Conservation (phyloP, 768 basidiomycete genomes). For the Mycena metata region DNA sequence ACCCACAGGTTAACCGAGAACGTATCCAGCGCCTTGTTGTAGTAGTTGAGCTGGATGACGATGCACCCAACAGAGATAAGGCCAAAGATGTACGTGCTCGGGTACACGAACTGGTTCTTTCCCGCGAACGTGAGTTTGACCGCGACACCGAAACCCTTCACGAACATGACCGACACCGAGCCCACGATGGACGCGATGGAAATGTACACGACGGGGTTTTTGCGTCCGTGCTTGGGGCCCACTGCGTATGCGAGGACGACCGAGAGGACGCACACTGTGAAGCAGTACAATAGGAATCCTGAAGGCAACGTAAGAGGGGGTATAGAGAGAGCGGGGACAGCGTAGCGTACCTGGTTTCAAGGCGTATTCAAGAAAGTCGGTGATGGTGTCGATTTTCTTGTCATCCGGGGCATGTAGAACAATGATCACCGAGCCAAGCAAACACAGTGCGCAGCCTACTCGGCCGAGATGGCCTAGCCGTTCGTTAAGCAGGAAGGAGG, state of each 20-base stretch:
- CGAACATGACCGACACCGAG: slow-evolving; percentile 96
- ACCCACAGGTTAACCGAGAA: slow-evolving; percentile 98
- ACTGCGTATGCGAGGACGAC: slow-evolving; percentile 90
- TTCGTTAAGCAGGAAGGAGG: slow-evolving; percentile 93
- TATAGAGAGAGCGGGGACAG: slow-evolving; percentile 10
- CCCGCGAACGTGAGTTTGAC: slow-evolving; percentile 94
- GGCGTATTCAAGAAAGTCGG: slow-evolving; percentile 92
- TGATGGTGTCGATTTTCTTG: slow-evolving; percentile 93
- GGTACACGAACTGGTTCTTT: slow-evolving; percentile 94
- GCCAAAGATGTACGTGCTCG: slow-evolving; percentile 95
- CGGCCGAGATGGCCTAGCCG: slow-evolving; percentile 94
- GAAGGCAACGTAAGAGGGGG: background rate
- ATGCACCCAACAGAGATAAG: slow-evolving; percentile 87
- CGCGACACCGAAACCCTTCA: slow-evolving; percentile 98
- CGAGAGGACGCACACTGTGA: slow-evolving; percentile 85
- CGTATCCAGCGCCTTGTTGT: slow-evolving; percentile 97
- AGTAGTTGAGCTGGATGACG: slow-evolving; percentile 93
- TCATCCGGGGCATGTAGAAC: slow-evolving; percentile 97
- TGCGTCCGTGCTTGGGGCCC: slow-evolving; percentile 87
- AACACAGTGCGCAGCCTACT: slow-evolving; percentile 86
- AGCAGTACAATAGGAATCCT: slow-evolving; percentile 94
- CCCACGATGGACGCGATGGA: slow-evolving; percentile 98
- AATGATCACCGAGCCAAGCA: slow-evolving; percentile 94
- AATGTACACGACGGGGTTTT: slow-evolving; percentile 89
- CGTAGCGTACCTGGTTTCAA: slow-evolving; percentile 86